phyloP scores from a whole-genome alignment of 192 early-diverging fungal genomes.

The Diversispora eburnea region DNA sequence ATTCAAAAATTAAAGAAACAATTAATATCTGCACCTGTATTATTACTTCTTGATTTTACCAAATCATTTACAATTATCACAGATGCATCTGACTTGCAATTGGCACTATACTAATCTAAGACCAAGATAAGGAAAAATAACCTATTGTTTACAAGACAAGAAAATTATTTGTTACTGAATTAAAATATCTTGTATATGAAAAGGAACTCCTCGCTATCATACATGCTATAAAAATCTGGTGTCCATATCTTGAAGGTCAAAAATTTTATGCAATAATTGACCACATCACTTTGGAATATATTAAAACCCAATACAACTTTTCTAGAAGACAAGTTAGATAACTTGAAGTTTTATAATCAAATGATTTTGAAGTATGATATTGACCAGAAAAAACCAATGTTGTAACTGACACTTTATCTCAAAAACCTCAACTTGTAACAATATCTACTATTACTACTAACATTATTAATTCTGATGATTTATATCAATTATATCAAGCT shows the following conservation, averaged over 20 bases:
- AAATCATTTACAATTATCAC: constrained; percentile 16
- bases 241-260: constrained; percentile 20
- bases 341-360: constrained; percentile 15
- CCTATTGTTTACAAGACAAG: constrained; percentile 33
- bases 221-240: constrained; percentile 13
- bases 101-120: constrained; percentile 27
- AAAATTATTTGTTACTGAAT: constrained; percentile 28
- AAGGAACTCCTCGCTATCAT: constrained; percentile 22
- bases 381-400: background rate
- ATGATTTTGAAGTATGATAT: constrained; percentile 11
- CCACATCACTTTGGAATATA: too few relatives aligned
- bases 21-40: too few relatives aligned
- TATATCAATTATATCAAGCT: too few relatives aligned
- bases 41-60: too few relatives aligned
- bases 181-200: constrained; percentile 32
- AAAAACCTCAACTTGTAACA: background rate
- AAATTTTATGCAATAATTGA: constrained; percentile 17
- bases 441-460: constrained; percentile 1
- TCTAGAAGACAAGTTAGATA: constrained; percentile 17
- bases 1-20: constrained; percentile 28
- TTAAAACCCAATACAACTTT: constrained; percentile 22
- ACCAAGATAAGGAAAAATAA: constrained; percentile 10
- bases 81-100: constrained; percentile 30
- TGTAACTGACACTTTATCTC: background rate
- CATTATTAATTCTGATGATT: background rate